phyloP scores from a whole-genome alignment of 495 filamentous ascomycete species.

The Neurospora tetrasperma region DNA sequence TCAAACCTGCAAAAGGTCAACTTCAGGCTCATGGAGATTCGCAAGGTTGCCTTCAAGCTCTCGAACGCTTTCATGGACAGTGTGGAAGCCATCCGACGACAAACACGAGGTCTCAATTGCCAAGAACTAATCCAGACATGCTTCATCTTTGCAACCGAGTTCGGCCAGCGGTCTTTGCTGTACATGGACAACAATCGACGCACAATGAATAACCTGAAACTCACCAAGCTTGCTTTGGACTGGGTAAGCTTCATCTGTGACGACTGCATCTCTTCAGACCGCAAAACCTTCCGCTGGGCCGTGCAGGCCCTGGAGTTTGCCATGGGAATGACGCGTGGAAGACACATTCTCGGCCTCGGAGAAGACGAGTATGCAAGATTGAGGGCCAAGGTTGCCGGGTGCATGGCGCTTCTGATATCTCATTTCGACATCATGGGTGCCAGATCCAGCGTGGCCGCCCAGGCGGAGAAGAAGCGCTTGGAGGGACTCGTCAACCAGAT shows the following conservation, averaged over 20 bases:
- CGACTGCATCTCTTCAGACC: slow-evolving; percentile 88
- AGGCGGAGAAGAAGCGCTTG: slow-evolving; percentile 63
- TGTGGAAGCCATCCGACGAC: slow-evolving; percentile 79
- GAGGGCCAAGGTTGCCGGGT: slow-evolving; percentile 83
- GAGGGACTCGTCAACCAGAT: slow-evolving; percentile 67
- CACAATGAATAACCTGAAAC: slow-evolving; percentile 90
- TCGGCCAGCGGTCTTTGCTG: slow-evolving; percentile 83
- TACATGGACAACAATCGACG: slow-evolving; percentile 91
- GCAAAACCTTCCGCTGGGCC: slow-evolving; percentile 95
- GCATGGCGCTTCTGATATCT: slow-evolving; percentile 94
- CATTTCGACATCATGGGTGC: slow-evolving; percentile 99
- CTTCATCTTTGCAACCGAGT: slow-evolving; percentile 96
- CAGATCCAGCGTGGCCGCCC: slow-evolving; percentile 80
- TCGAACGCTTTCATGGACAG: slow-evolving; percentile 99
- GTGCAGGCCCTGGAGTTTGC: slow-evolving; percentile 91
- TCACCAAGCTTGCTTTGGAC: slow-evolving; percentile 85
- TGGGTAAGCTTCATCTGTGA: slow-evolving; percentile 98
- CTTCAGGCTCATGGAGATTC: slow-evolving; percentile 83
- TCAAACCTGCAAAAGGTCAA: slow-evolving; percentile 92
- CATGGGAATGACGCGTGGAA: slow-evolving; percentile 90
- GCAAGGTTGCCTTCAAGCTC: slow-evolving; percentile 88
- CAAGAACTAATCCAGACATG: slow-evolving; percentile 97
- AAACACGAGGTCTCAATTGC: slow-evolving; percentile 76
- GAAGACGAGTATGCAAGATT: slow-evolving; percentile 75
- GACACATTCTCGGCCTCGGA: slow-evolving; percentile 78